Conservation (phyloP, 2,329 filamentous ascomycete genomes). For the Pseudogymnoascus sp. region DNA sequence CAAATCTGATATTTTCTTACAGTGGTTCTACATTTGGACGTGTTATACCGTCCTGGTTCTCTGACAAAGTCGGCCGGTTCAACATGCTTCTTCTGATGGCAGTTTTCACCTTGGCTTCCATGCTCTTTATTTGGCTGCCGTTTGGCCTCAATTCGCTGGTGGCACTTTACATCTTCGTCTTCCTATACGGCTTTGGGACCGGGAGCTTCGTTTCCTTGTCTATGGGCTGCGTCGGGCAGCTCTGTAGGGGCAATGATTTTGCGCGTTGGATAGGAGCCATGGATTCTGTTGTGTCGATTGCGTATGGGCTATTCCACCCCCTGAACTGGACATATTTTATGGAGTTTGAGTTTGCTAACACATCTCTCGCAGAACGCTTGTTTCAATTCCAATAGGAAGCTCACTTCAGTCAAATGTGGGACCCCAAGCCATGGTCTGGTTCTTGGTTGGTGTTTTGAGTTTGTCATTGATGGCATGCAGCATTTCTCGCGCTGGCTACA, state of each 20-base stretch:
- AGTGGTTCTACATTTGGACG: constrained; percentile 10
- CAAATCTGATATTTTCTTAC: neutral
- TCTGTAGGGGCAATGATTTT: constrained; percentile 4
- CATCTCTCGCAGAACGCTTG: neutral
- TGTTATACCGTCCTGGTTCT: neutral
- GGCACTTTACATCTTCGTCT: constrained; percentile 7
- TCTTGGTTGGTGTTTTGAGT: neutral
- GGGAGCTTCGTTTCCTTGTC: constrained; percentile 11
- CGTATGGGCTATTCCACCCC: neutral
- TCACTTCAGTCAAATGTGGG: neutral
- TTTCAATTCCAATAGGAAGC: constrained; percentile 1
- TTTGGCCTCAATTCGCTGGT: neutral
- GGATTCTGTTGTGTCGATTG: constrained; percentile 1
- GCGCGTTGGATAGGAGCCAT: neutral
- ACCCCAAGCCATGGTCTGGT: neutral
- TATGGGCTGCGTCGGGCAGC: constrained; percentile 14
- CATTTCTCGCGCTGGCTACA: neutral
- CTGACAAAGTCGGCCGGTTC: constrained; percentile 3
- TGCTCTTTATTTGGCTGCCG: constrained; percentile 8
- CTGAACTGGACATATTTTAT: neutral
- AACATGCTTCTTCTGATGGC: constrained; percentile 10
- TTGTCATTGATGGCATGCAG: neutral
- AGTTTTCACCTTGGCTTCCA: neutral
- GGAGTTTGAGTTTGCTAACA: neutral
- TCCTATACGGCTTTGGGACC: constrained; percentile 11